Percentiles rank a stretch among this genome's conserved stretches.
Evolutionary conservation across 768 basidiomycete species (phyloP).

Genomic region (Hypsizygus marmoreus): DNA sequence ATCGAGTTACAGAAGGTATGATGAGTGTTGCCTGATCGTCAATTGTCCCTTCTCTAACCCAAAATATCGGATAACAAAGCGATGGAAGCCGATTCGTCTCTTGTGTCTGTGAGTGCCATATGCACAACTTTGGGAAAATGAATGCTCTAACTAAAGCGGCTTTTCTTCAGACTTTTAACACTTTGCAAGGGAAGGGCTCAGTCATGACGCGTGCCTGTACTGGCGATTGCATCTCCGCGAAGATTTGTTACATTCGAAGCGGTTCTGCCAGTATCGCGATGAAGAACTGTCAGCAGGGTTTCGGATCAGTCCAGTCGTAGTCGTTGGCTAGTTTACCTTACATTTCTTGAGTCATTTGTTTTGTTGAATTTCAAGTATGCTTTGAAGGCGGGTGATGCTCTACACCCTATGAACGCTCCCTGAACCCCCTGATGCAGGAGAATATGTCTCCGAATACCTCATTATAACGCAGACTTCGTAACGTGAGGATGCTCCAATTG

Average conservation of each 20-base stretch:
- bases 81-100: slow-evolving; percentile 56
- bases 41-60: not conserved
- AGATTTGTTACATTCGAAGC: slow-evolving; percentile 77
- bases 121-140: not conserved
- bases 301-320: slow-evolving; percentile 52
- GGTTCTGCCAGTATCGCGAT: slow-evolving; percentile 63
- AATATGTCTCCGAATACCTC: too few relatives aligned
- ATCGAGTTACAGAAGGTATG: slow-evolving; percentile 72
- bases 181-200: slow-evolving; percentile 72
- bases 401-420: too few relatives aligned
- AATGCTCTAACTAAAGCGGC: not conserved
- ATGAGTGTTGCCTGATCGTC: not conserved
- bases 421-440: too few relatives aligned
- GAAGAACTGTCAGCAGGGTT: slow-evolving; percentile 62
- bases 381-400: too few relatives aligned
- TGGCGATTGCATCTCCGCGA: slow-evolving; percentile 62
- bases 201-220: slow-evolving; percentile 55
- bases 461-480: too few relatives aligned
- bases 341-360: too few relatives aligned
- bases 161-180: slow-evolving; percentile 57
- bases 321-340: too few relatives aligned
- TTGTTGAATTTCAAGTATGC: too few relatives aligned
- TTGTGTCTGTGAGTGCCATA: slow-evolving; percentile 53
- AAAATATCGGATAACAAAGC: slow-evolving; percentile 33
- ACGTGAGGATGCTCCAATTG: too few relatives aligned